These are phyloP conservation scores for Ichthyophthirius multifiliis DNA, from an alignment of 169 alveolate species.

Conservation along the genomic window DNA sequence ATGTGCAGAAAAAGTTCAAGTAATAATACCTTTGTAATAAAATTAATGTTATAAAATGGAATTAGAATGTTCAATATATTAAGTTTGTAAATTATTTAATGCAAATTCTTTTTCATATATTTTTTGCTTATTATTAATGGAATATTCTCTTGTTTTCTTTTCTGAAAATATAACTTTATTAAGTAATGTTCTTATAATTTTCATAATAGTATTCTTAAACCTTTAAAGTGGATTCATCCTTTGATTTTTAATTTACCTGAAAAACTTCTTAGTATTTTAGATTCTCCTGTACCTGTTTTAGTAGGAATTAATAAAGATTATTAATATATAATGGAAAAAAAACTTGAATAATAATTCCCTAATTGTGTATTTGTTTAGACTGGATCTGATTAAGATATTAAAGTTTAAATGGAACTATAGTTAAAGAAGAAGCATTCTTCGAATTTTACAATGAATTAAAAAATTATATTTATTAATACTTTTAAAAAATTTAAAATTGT, in stretches of 20 bases:
- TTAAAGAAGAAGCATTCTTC: not conserved
- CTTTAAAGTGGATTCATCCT: constrained; percentile 4
- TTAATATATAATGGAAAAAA: not conserved
- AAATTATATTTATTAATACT: not conserved
- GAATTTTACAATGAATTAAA: not conserved
- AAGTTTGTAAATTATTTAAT: not conserved
- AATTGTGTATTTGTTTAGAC: not conserved
- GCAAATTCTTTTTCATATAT: not conserved
- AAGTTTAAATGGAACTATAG: not conserved
- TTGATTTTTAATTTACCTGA: not conserved
- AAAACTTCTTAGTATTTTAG: not conserved
- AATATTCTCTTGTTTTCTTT: not conserved
- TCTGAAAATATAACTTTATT: not conserved
- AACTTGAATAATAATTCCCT: not conserved
- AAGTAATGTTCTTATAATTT: not conserved
- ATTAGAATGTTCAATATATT: not conserved
- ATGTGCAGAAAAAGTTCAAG: not conserved
- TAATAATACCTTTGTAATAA: not conserved
- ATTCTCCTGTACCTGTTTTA: not conserved
- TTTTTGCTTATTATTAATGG: not conserved
- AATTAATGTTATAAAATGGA: not conserved
- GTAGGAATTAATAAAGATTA: not conserved
- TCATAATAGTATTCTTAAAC: not conserved
- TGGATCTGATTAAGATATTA: not conserved
- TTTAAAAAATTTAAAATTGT: not conserved